These are phyloP conservation scores for Ceratocystiopsis brevicomis DNA, from an alignment of 2,329 filamentous ascomycete species.

Conservation along the genomic window DNA sequence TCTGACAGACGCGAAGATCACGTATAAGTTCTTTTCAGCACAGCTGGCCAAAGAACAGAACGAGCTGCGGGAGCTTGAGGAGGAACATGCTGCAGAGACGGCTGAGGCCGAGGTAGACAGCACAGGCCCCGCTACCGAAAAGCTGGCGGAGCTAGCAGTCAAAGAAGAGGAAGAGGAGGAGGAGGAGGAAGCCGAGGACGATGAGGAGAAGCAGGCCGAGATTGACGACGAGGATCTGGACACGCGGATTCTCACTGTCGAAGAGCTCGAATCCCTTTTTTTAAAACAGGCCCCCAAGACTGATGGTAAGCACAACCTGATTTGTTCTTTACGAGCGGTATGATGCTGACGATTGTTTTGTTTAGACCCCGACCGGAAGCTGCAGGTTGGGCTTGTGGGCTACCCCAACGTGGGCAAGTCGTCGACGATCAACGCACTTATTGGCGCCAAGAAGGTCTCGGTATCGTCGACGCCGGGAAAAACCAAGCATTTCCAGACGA, in stretches of 20 bases:
- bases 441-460: slow-evolving; percentile 94
- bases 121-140: background rate
- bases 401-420: slow-evolving; percentile 99
- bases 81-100: slow-evolving; percentile 16
- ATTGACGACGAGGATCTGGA: slow-evolving; percentile 29
- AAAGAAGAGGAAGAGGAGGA: slow-evolving; percentile 14
- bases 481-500: slow-evolving; percentile 98
- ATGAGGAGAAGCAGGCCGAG: slow-evolving; percentile 1
- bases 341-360: background rate
- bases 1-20: slow-evolving; percentile 61
- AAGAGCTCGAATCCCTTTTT: slow-evolving; percentile 82
- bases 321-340: too few species aligned
- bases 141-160: slow-evolving; percentile 8
- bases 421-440: slow-evolving; percentile 96
- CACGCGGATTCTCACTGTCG: slow-evolving; percentile 72
- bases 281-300: slow-evolving; percentile 45
- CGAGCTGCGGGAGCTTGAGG: slow-evolving; percentile 46
- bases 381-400: slow-evolving; percentile 81
- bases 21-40: slow-evolving; percentile 93
- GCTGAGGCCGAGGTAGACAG: too few species aligned
- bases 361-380: slow-evolving; percentile 38
- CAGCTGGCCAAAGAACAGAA: slow-evolving; percentile 77
- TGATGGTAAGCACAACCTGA: slow-evolving; percentile 22
- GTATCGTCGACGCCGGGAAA: slow-evolving; percentile 95
- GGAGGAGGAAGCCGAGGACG: slow-evolving; percentile 19